phyloP scores from a whole-genome alignment of 2,329 filamentous ascomycete species.

The Orbilia javanica region DNA sequence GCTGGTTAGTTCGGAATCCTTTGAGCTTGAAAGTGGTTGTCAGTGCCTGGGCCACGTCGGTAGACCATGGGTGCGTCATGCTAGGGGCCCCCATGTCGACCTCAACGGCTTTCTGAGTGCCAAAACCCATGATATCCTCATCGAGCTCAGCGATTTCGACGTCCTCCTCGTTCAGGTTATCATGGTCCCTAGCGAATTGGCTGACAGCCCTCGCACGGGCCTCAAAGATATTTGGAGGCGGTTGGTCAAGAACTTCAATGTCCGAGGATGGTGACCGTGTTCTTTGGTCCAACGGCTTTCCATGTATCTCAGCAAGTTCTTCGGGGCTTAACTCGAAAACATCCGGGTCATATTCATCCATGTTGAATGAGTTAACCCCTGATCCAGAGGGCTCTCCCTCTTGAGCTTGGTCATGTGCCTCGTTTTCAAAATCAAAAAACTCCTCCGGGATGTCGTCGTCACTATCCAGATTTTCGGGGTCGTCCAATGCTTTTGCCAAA shows the following conservation, averaged over 20 bases:
- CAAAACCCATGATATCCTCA: slow-evolving; percentile 47
- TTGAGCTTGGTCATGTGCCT: slow-evolving; percentile 22
- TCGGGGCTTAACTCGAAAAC: slow-evolving; percentile 52
- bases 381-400: slow-evolving; percentile 2
- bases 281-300: not conserved
- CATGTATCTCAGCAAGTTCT: slow-evolving; percentile 35
- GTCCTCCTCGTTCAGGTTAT: slow-evolving; percentile 10
- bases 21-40: slow-evolving; percentile 85
- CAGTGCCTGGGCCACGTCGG: slow-evolving; percentile 83
- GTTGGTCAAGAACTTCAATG: slow-evolving; percentile 48
- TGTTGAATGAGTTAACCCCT: not conserved
- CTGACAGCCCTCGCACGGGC: slow-evolving; percentile 35
- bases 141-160: slow-evolving; percentile 14
- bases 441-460: slow-evolving; percentile 50
- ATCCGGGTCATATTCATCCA: slow-evolving; percentile 25
- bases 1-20: slow-evolving; percentile 89
- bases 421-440: slow-evolving; percentile 43
- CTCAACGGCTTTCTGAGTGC: slow-evolving; percentile 45
- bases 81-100: slow-evolving; percentile 59
- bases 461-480: slow-evolving; percentile 3
- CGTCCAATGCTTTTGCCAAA: slow-evolving; percentile 17
- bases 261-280: slow-evolving; percentile 35
- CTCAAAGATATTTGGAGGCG: slow-evolving; percentile 55
- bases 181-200: slow-evolving; percentile 34
- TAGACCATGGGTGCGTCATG: slow-evolving; percentile 83